phyloP scores from a whole-genome alignment of 257 asterid genomes.

The Eucommia ulmoides region DNA sequence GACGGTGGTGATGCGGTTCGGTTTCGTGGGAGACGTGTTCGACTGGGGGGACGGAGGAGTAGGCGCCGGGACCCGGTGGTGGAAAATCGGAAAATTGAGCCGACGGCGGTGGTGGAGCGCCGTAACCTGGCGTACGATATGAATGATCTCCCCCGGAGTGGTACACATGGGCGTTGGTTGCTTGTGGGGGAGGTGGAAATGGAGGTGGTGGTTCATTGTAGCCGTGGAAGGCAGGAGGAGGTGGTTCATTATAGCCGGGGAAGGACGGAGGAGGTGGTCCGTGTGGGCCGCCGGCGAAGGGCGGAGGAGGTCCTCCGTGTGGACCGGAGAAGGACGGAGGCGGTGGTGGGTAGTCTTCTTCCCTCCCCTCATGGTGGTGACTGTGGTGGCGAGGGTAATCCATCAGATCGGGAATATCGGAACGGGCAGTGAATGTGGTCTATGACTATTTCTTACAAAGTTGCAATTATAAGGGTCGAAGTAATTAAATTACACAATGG shows the following conservation, averaged over 20 bases:
- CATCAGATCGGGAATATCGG: no score
- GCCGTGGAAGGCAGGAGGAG: slow-evolving; percentile 6
- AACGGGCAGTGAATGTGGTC: no score
- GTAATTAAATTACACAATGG: no score
- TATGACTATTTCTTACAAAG: no score
- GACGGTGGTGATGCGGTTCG: slow-evolving; percentile 15
- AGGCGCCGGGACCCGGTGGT: background rate
- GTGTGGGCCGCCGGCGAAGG: slow-evolving; percentile 21
- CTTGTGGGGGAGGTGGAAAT: no score
- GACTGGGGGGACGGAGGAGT: slow-evolving; percentile 9
- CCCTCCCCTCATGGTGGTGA: slow-evolving; percentile 9
- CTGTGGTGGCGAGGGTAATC: slow-evolving; percentile 17
- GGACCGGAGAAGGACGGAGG: slow-evolving; percentile 2
- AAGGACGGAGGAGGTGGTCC: slow-evolving; percentile 10
- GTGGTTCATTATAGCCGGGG: background rate
- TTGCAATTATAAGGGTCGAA: no score
- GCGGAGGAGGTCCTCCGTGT: background rate
- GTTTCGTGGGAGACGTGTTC: slow-evolving; percentile 19
- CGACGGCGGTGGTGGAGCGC: slow-evolving; percentile 16
- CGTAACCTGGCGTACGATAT: slow-evolving; percentile 1
- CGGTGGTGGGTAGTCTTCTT: slow-evolving; percentile 21
- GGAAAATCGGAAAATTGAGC: background rate
- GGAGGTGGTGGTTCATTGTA: background rate
- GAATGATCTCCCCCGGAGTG: slow-evolving; percentile 16
- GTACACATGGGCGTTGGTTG: slow-evolving; percentile 19